phyloP scores from a whole-genome alignment of 495 filamentous ascomycete species.

The Aspergillus nidulans region DNA sequence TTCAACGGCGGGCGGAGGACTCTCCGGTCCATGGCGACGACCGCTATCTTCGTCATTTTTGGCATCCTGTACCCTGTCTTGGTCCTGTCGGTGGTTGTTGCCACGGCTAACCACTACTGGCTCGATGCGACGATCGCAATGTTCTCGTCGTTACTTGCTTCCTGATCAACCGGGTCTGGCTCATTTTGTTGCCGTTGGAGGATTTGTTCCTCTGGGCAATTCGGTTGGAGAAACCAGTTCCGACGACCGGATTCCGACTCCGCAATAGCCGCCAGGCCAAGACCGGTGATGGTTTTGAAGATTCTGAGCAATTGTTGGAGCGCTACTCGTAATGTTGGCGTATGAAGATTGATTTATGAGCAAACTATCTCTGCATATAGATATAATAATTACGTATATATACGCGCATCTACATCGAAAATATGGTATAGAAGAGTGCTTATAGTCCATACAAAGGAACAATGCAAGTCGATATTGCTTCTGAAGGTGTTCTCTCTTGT shows the following conservation, averaged over 20 bases:
- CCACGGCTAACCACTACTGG: conserved; percentile 65
- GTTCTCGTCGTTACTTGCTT: conserved; percentile 47
- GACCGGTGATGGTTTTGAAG: neutral
- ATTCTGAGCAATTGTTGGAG: conserved; percentile 5
- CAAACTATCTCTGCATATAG: neutral
- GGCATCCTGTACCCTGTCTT: conserved; percentile 53
- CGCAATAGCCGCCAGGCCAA: conserved; percentile 6
- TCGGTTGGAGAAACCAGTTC: conserved; percentile 53
- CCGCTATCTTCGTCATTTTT: conserved; percentile 40
- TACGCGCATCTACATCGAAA: neutral
- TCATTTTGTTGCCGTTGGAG: conserved; percentile 53
- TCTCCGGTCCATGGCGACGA: conserved; percentile 34
- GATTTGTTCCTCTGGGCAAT: conserved; percentile 51
- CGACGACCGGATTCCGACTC: conserved; percentile 45
- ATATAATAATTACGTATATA: neutral
- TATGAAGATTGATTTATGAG: neutral
- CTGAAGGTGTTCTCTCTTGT: no score
- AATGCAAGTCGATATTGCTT: no score
- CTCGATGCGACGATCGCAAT: conserved; percentile 56
- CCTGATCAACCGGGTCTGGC: conserved; percentile 48
- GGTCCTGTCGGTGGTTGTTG: conserved; percentile 58
- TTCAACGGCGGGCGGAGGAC: conserved; percentile 36
- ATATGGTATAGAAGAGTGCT: no score
- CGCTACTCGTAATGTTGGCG: neutral
- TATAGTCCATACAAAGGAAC: no score